These are phyloP conservation scores for Nasturtium officinale DNA, from an alignment of 345 rosid genomes.

Conservation along the genomic window DNA sequence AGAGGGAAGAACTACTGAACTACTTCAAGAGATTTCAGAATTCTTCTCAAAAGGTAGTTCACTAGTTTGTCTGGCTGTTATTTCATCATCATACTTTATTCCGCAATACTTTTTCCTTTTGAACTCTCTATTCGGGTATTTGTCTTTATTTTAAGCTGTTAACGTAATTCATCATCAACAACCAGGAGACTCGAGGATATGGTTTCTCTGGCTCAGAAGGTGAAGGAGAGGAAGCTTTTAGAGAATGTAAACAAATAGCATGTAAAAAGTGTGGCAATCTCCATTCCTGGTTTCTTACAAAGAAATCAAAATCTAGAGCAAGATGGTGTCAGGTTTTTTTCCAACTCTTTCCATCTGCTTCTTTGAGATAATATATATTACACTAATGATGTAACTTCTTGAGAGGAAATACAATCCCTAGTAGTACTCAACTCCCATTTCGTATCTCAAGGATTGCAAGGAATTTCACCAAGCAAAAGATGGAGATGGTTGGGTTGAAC, in stretches of 20 bases:
- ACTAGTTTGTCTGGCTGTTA: too few relatives aligned
- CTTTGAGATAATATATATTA: not conserved
- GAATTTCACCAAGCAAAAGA: slow-evolving; percentile 95
- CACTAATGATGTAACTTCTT: slow-evolving; percentile 7
- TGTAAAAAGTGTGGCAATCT: slow-evolving; percentile 81
- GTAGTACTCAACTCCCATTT: slow-evolving; percentile 9
- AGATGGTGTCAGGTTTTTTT: slow-evolving; percentile 99
- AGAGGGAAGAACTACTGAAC: slow-evolving; percentile 85
- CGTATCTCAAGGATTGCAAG: slow-evolving; percentile 76
- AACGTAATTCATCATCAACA: slow-evolving; percentile 30
- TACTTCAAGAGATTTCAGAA: slow-evolving; percentile 77
- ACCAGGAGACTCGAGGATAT: slow-evolving; percentile 51
- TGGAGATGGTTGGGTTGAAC: slow-evolving; percentile 99
- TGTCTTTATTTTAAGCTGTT: slow-evolving; percentile 33
- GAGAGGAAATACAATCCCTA: slow-evolving; percentile 12
- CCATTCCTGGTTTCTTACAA: slow-evolving; percentile 80
- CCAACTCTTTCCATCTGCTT: slow-evolving; percentile 10
- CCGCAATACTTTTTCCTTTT: not conserved
- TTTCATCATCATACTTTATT: too few relatives aligned
- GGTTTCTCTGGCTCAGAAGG: slow-evolving; percentile 66
- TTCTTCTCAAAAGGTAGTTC: slow-evolving; percentile 71
- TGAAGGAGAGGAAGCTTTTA: slow-evolving; percentile 60
- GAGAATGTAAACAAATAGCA: slow-evolving; percentile 83
- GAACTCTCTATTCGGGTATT: not conserved
- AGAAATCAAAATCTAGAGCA: slow-evolving; percentile 81